Evolutionary conservation across 805 yeast genomes (phyloP).

Genomic region (Jamesozyma jinghongensis): DNA sequence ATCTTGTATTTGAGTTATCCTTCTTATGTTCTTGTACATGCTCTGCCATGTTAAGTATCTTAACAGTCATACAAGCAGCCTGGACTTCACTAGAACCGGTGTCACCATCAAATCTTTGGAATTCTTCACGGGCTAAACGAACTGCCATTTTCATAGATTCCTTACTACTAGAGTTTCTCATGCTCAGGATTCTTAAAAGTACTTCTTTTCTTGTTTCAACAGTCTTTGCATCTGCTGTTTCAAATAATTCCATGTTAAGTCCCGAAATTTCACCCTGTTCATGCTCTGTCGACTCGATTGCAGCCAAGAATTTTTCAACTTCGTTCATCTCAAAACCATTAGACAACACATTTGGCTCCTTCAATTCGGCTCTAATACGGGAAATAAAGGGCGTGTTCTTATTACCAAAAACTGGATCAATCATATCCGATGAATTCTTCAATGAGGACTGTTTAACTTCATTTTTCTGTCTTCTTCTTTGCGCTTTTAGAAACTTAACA

Average conservation of each 20-base stretch:
- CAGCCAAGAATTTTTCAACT: conserved; percentile 66
- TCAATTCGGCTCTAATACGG: conserved; percentile 56
- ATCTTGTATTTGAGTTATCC: conserved; percentile 61
- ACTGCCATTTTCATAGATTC: conserved; percentile 54
- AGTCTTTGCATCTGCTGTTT: conserved; percentile 26
- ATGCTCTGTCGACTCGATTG: conserved; percentile 32
- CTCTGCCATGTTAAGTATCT: conserved; percentile 65
- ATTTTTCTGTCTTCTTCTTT: conserved; percentile 29
- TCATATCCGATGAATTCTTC: conserved; percentile 29
- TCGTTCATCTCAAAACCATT: conserved; percentile 51
- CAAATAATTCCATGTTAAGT: conserved; percentile 17
- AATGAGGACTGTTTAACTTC: conserved; percentile 27
- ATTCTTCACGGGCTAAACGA: conserved; percentile 64
- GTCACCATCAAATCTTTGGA: conserved; percentile 77
- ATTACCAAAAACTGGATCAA: conserved; percentile 83
- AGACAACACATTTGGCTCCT: conserved; percentile 57
- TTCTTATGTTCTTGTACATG: conserved; percentile 64
- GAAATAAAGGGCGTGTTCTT: conserved; percentile 55
- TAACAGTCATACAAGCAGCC: conserved; percentile 81
- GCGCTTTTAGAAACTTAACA: conserved; percentile 27
- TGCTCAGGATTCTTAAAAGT: conserved; percentile 58
- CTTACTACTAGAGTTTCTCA: conserved; percentile 56
- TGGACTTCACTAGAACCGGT: conserved; percentile 95
- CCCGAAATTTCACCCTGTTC: conserved; percentile 20
- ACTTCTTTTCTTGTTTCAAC: conserved; percentile 58